Evolutionary conservation across 1,284 basidiomycete species (phyloP), one percentile per base, ranked within the genome.

Genomic region (Sphaerobolus stellatus): DNA sequence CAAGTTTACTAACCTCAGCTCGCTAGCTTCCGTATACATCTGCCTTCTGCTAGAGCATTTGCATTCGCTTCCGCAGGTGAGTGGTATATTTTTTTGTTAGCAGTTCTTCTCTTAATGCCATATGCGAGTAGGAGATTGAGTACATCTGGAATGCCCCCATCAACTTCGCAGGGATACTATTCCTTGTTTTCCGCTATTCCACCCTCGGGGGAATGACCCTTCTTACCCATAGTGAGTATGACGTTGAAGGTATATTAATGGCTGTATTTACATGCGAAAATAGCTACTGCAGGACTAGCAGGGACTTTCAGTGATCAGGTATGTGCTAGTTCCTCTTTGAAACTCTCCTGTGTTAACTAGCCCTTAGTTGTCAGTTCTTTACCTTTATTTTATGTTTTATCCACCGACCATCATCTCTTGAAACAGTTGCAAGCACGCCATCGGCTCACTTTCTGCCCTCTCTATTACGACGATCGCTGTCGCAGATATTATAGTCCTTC

Each of bases 151-250:
- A 47, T 14, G 45, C 52, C 14, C 46, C 52, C 11, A 9, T 24
- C 5, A 48, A 48, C 27, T 18, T 54, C 4, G 46, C 38, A 25
- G 60, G 60, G 25, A 52, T 52, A 28, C 25, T 56, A 3, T 63
- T 63, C 51, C 50, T 66, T 20, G 4, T 52, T 4, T 64, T 61
- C 47, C 58, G 60, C 2, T 66, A 66, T 49, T 38, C 46, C 13
- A 11, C 52, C 22, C 18, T 54, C n/a, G 36, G 16, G 9, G 52
- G 52, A 5, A n/a, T 49, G 25, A 43, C 47, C 13, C 2, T 54
- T 7, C 18, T 49, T 11, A 30, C 18, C 13, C 25, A 49, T 18
- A 2, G 52, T 54, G 31, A 28, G 52, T n/a, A 3, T 6, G 11
- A 18, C 4, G 30, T 27, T 5, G 4, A 16, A 20, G 24, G 14